phyloP scores from a whole-genome alignment of 208 protist genomes.

The Crithidia sp. region DNA sequence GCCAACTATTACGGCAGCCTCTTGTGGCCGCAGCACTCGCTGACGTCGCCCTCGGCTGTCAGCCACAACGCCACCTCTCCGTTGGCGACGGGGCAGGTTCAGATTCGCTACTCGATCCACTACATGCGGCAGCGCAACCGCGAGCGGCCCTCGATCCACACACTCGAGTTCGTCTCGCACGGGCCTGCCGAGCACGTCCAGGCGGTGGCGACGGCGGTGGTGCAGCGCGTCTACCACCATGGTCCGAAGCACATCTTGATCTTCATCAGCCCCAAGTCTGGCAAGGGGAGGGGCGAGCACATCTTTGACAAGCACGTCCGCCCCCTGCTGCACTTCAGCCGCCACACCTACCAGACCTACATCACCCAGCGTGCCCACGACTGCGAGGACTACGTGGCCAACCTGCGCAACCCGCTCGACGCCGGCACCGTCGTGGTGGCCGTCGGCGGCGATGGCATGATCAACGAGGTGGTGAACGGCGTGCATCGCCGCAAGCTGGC shows the following conservation, averaged over 20 bases:
- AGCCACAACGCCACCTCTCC: conserved; percentile 1
- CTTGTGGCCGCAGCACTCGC: conserved; percentile 10
- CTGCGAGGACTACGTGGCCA: conserved; percentile 84
- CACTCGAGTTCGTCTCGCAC: conserved; percentile 50
- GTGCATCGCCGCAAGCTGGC: conserved; percentile 64
- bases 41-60: not conserved
- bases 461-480: conserved; percentile 85
- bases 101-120: conserved; percentile 56
- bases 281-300: conserved; percentile 63
- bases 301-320: conserved; percentile 59
- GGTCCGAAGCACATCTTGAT: conserved; percentile 66
- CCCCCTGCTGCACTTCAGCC: conserved; percentile 75
- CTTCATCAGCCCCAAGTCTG: conserved; percentile 84
- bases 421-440: conserved; percentile 55
- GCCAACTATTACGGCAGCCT: conserved; percentile 4
- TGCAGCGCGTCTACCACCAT: conserved; percentile 55
- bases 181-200: conserved; percentile 26
- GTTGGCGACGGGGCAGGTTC: not conserved
- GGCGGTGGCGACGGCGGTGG: conserved; percentile 34
- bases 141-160: conserved; percentile 50
- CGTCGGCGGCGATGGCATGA: conserved; percentile 86
- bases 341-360: conserved; percentile 59
- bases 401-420: conserved; percentile 58
- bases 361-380: conserved; percentile 72
- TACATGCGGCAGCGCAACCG: conserved; percentile 43